Percentiles rank a stretch among this genome's conserved stretches.
These are phyloP conservation scores for Kuraishia capsulata DNA, from an alignment of 805 yeast genomes.

Conservation along the genomic window DNA sequence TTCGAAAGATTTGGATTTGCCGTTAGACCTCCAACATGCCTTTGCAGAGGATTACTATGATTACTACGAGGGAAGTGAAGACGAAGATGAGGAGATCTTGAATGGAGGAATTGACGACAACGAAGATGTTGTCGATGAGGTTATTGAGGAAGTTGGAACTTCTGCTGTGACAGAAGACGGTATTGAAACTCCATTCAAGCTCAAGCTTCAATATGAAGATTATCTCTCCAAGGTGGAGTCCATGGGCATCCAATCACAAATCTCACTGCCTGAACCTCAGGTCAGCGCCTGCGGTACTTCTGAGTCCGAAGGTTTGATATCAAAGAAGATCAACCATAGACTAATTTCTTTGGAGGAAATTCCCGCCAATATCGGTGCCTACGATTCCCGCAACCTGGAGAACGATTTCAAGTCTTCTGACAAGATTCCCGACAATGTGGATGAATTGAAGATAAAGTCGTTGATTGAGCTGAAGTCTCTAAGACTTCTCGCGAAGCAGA, in stretches of 20 bases:
- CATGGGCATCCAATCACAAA: constrained; percentile 27
- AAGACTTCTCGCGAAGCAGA: constrained; percentile 59
- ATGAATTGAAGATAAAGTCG: constrained; percentile 54
- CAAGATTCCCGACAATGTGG: constrained; percentile 35
- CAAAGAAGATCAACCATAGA: constrained; percentile 46
- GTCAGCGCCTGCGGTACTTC: constrained; percentile 38
- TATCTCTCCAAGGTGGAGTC: constrained; percentile 27
- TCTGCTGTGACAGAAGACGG: background rate
- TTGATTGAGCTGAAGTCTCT: constrained; percentile 64
- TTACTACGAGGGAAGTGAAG: constrained; percentile 3
- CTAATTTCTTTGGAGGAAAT: constrained; percentile 51
- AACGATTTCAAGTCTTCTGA: constrained; percentile 32
- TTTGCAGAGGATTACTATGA: constrained; percentile 16
- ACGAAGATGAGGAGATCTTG: constrained; percentile 1
- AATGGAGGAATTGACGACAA: constrained; percentile 2
- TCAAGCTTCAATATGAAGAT: constrained; percentile 12
- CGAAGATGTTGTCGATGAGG: constrained; percentile 1
- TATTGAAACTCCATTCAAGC: background rate
- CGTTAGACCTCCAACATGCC: constrained; percentile 36
- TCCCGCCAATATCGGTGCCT: constrained; percentile 66
- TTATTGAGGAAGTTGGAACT: background rate
- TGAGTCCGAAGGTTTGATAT: constrained; percentile 42
- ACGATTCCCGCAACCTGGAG: constrained; percentile 21
- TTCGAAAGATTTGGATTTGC: constrained; percentile 58
- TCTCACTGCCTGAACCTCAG: constrained; percentile 20